A percentile compares a stretch with the other conserved stretches of the same genome.
These are phyloP conservation scores for Xylaria nigripes DNA, from an alignment of 495 filamentous ascomycete genomes.

Conservation along the genomic window DNA sequence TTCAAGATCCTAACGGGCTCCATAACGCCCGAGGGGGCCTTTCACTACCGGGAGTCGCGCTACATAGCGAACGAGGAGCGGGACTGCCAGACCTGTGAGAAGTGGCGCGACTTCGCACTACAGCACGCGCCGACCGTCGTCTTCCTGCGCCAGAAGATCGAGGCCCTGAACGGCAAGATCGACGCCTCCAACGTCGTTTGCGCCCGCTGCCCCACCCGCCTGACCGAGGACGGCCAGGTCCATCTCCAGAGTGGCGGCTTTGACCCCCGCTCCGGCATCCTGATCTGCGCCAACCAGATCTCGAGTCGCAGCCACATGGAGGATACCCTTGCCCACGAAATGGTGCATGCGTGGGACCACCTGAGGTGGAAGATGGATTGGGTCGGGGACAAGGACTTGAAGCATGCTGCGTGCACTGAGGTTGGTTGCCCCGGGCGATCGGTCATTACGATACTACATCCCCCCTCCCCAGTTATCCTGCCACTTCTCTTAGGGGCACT, in stretches of 20 bases:
- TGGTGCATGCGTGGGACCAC: conserved; percentile 96
- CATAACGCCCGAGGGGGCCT: conserved; percentile 58
- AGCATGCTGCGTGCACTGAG: conserved; percentile 93
- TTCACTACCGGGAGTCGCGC: conserved; percentile 60
- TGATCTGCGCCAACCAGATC: conserved; percentile 85
- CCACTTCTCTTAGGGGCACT: not conserved
- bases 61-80: conserved; percentile 57
- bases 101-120: conserved; percentile 69
- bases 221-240: conserved; percentile 37
- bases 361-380: conserved; percentile 83
- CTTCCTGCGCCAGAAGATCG: conserved; percentile 72
- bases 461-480: not conserved
- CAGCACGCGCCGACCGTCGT: conserved; percentile 75
- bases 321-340: conserved; percentile 93
- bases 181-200: conserved; percentile 71
- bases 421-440: conserved; percentile 35
- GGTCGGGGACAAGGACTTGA: conserved; percentile 55
- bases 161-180: conserved; percentile 65
- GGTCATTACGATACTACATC: not conserved
- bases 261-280: conserved; percentile 70
- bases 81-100: conserved; percentile 72
- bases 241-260: conserved; percentile 64
- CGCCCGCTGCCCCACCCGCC: conserved; percentile 54
- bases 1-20: conserved; percentile 67
- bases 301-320: conserved; percentile 67